Base-by-base conservation (phyloP, 2,329 filamentous ascomycete genomes). In the Mariannaea sp. region DNA sequence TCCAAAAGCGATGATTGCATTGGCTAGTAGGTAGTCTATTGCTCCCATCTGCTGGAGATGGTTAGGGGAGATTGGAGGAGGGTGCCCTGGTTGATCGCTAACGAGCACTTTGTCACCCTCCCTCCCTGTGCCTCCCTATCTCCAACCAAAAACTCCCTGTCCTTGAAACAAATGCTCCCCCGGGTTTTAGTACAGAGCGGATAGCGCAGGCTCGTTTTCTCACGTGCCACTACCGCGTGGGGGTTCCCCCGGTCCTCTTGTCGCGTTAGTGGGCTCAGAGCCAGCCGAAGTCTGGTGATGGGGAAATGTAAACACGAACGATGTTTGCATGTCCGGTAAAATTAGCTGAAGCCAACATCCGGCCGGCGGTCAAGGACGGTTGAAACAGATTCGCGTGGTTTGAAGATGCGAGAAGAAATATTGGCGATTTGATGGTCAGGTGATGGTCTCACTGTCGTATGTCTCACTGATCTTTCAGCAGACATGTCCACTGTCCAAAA, bases 151-250 rank as follows among this genome's bases (percentile, higher is more conserved):
- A 6, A 19, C 19, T 24, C 22, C 22, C 5, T 24, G 22, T 24
- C 22, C 22, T 5, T 24, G 32, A 41, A n/a, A 44, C 39, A 13
- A 27, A n/a, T n/a, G n/a, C n/a, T n/a, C 44, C 40, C 26, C 39
- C 14, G 14, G 26, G 32, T 19, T 12, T 24, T 22, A 39, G 14
- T 39, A 32, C 22, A n/a, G 46, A 24, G 51, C 51, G 45, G 45
- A 27, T 49, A 64, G 53, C 63, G 61, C 61, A 64, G 59, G 8
- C 49, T 45, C 13, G 41, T 29, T 19, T 51, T 33, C 62, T 65
- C 62, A 64, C 62, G 62, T 64, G 61, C 50, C 27, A 43, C 32
- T 5, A 20, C 30, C 20, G 42, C 52, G 62, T 65, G 61, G 62
- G 62, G 61, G 57, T 42, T 45, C 4, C 12, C 16, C 47, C 32